These are phyloP conservation scores for Talaromyces sp. DNA, from an alignment of 2,329 filamentous ascomycete species.

Conservation along the genomic window DNA sequence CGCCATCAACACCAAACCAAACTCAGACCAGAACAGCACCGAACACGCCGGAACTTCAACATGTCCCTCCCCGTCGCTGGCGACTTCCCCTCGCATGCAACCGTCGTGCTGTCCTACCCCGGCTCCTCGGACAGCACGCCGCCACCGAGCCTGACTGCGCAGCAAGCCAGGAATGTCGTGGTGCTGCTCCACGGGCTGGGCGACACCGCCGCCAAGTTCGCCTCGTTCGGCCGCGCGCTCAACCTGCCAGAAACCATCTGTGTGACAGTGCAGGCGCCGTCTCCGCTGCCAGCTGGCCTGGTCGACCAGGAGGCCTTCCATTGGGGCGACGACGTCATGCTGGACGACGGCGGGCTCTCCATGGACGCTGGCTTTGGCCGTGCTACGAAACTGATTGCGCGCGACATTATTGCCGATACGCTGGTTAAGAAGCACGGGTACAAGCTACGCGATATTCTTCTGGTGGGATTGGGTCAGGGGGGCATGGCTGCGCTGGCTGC, in stretches of 20 bases:
- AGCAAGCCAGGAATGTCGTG: conserved; percentile 67
- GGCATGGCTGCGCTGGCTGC: conserved; percentile 57
- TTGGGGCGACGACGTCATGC: conserved; percentile 62
- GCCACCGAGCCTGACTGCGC: conserved; percentile 31
- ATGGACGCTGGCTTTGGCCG: conserved; percentile 57
- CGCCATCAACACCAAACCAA: background rate
- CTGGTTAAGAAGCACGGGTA: conserved; percentile 57
- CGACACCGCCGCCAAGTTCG: conserved; percentile 66
- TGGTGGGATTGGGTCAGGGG: conserved; percentile 66
- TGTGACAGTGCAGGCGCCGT: conserved; percentile 68
- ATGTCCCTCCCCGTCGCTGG: conserved; percentile 33
- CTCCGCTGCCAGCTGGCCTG: conserved; percentile 63
- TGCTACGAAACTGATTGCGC: conserved; percentile 44
- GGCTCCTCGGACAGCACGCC: conserved; percentile 34
- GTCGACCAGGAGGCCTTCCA: conserved; percentile 51
- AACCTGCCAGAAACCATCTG: conserved; percentile 71
- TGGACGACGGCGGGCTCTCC: conserved; percentile 56
- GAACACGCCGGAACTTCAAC: conserved; percentile 19
- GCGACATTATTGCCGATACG: conserved; percentile 47
- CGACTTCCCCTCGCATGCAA: conserved; percentile 44
- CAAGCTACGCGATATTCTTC: conserved; percentile 53
- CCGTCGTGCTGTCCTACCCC: conserved; percentile 33
- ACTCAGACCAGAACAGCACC: background rate
- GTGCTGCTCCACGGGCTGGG: conserved; percentile 81
- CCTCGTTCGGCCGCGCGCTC: conserved; percentile 62